These are phyloP conservation scores for sunflower (Helianthus annuus) DNA, from an alignment of 129 eudicot species.

Conservation along the genomic window HanXRQr2.0-SUNRISE NC_035449.2:31028673-31029172, in stretches of 20 bases:
- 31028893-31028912: slow-evolving; percentile 87
- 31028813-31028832: slow-evolving; percentile 75
- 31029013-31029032: slow-evolving; percentile 70
- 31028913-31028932: neutral
- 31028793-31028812: slow-evolving; percentile 51
- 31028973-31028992: slow-evolving; percentile 19
- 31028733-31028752: neutral
- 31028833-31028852: slow-evolving; percentile 87
- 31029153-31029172: slow-evolving; percentile 86
- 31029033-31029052: slow-evolving; percentile 92
- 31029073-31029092: slow-evolving; percentile 78
- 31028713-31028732: too few species aligned
- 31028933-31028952: neutral
- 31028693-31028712: neutral
- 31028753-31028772: neutral
- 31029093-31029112: slow-evolving; percentile 90
- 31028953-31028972: neutral
- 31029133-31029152: slow-evolving; percentile 90
- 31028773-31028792: neutral
- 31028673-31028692: slow-evolving; percentile 57
- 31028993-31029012: slow-evolving; percentile 60
- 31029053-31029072: slow-evolving; percentile 85
- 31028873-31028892: slow-evolving; percentile 86
- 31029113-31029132: slow-evolving; percentile 89
- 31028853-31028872: slow-evolving; percentile 81